Base-by-base conservation (phyloP, 129 eudicot genomes). In the Artemisia annua region DNA sequence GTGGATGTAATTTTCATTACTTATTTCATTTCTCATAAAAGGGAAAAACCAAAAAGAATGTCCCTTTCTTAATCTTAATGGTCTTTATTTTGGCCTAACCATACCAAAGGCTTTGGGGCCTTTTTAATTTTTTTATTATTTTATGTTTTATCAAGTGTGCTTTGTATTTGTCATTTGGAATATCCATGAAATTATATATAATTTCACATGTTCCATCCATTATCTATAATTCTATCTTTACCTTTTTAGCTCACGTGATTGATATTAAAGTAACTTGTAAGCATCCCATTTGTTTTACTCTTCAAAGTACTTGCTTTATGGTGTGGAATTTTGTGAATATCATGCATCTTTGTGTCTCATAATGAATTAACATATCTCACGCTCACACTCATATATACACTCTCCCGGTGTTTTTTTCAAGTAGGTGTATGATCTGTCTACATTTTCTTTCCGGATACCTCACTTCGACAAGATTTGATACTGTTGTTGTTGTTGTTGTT, bases 41-140 rank as follows among this genome's bases (percentile, higher is more conserved):
- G 66, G 79, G 10, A 13, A 56, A 72, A 39, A 39, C 9, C 46
- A 39, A 39, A 39, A 39, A 69, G 51, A 46, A 80, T 11, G 66
- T 62, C 75, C 68, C 75, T 82, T 79, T 70, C 71, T 74, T 70
- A 44, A 71, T 20, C 22, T 74, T 70, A 50, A 71, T 74, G 91
- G 94, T 80, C 81, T 66, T 66, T 30, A 82, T 64, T 79, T 80
- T 82, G 85, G 88, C 82, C 90, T 76, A 85, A 80, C 80, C 61
- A 84, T 30, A 77, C 62, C 43, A 61, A 85, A 80, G 88, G 91
- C 84, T 75, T 80, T 84, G 86, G 97, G 95, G 95, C 86, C 90
- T 81, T 80, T 57, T 1, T 75, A 78, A 11, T 6, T 24, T 76
- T 70, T 6, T 24, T 76, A 70, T 8, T 52, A 68, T 10, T 3